Conservation (phyloP, 164 flowering plant genomes). For the Stephania yunnanensis region DNA sequence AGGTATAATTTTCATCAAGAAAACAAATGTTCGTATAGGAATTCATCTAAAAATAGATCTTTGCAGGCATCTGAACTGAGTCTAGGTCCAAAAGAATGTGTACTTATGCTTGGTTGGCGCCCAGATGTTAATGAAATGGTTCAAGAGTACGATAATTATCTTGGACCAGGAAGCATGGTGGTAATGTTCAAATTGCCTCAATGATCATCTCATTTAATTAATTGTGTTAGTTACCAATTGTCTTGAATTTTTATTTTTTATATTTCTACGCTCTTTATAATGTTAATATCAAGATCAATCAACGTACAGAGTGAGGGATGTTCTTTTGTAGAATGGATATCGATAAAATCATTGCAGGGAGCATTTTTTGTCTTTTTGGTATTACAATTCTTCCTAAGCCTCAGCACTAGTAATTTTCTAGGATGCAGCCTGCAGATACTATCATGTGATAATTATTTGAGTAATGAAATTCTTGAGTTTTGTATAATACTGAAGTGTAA, state of each 20-base stretch:
- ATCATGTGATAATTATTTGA: neutral
- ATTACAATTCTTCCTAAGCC: neutral
- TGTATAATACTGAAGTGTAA: neutral
- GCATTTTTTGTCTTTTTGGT: neutral
- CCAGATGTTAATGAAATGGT: slow-evolving; percentile 86
- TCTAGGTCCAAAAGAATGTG: slow-evolving; percentile 75
- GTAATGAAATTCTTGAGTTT: neutral
- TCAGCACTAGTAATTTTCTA: neutral
- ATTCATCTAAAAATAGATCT: neutral
- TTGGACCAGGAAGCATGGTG: slow-evolving; percentile 93
- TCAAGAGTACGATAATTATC: slow-evolving; percentile 88
- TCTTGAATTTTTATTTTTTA: neutral
- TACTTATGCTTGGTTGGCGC: slow-evolving; percentile 97
- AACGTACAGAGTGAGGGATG: neutral
- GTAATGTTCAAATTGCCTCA: slow-evolving; percentile 30
- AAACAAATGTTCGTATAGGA: neutral
- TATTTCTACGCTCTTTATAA: neutral
- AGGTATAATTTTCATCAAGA: slow-evolving; percentile 35
- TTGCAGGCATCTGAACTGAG: slow-evolving; percentile 68
- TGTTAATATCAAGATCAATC: neutral
- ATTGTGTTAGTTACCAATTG: neutral
- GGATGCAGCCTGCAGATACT: neutral
- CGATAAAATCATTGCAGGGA: neutral
- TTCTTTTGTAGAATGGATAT: neutral
- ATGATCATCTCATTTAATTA: neutral